Base-by-base conservation (phyloP, 805 yeast genomes). In the Saturnispora zaruensis region DNA sequence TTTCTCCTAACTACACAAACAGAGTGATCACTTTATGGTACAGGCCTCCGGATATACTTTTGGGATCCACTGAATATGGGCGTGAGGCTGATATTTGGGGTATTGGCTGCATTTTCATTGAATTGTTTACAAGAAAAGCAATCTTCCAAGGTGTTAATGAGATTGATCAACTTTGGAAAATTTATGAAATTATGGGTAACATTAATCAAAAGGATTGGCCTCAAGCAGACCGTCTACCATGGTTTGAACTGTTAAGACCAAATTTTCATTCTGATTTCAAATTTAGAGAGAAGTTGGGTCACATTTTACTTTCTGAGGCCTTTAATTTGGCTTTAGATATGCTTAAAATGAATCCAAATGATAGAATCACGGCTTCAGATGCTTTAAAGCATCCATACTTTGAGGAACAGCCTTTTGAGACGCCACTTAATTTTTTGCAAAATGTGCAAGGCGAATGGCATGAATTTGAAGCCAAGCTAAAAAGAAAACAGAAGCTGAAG, bases 81-180 rank as follows among this genome's bases (percentile, higher is more conserved):
- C 69, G 88, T 38, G 96, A 87, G 58, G 93, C 93, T 8, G 99
- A 93, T 62, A 81, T 88, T 57, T 93, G 99, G 99, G 96, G 98
- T 0, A 82, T 88, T 53, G 99, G 99, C 2, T 93, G 98, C 68
- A 71, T 93, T 24, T 69, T 93, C 52, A 76, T 88, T 25, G 98
- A 93, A 64, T 65, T 93, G 36, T 88, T 87, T 60, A 77, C 82
- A 1, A 77, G 81, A 55, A 68, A 69, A 30, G 95, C 98, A 0
- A 70, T 84, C 1, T 93, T 93, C 64, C 95, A 84, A 64, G 98
- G 96, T 1, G 73, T 75, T 21, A 95, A 93, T 65, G 99, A 93
- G 61, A 74, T 93, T 37, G 82, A 86, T 46, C 97, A 91, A 64
- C 64, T 93, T 26, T 74, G 77, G 56, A 78, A 82, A 30, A 87